Base-by-base conservation (phyloP, 768 basidiomycete genomes). In the Austroboletus eburneus region DNA sequence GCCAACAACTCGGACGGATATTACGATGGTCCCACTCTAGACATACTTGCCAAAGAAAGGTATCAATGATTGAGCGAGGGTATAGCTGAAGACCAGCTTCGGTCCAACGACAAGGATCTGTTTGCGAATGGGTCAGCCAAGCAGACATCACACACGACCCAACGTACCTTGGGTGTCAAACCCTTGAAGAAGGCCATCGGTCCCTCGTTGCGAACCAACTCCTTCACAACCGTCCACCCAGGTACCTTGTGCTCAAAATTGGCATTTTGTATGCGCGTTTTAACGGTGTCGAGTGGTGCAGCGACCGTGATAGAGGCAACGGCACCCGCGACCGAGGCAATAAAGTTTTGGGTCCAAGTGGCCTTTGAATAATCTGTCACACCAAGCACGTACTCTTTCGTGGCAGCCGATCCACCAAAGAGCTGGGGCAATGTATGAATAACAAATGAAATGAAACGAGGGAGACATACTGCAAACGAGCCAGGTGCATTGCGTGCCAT, bases 11-110 rank as follows among this genome's bases (percentile, higher is more conserved):
- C 21, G 35, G 36, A 37, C 18, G 4, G 18, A 17, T 30, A 34
- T 17, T 25, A n/a, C 16, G 16, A 29, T 23, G 45, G 18, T 24
- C 21, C 20, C 40, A 41, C 42, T 59, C 60, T 63, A 90, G 51
- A 90, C 88, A 66, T 89, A 94, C 66, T 90, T 81, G 35, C 84
- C 79, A 69, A 94, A 96, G 58, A 85, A 72, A 38, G 94, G 94
- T 73, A 98, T 97, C 67, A 98, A 75, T 16, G 87, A 88, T 69
- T 98, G 95, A 10, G 95, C 95, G 4, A 97, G 79, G 40, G 95
- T 98, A 73, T 95, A 97, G 58, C 90, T 92, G 79, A 98, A 98
- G 57, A 98, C 91, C 29, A 98, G 82, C 72, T 98, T 97, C 33
- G 95, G 95, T 42, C 93, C 94, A 30, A 98, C 93, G 51, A 97